Evolutionary conservation across 345 rosid genomes (phyloP).

Genomic region (Gossypium raimondii): DNA sequence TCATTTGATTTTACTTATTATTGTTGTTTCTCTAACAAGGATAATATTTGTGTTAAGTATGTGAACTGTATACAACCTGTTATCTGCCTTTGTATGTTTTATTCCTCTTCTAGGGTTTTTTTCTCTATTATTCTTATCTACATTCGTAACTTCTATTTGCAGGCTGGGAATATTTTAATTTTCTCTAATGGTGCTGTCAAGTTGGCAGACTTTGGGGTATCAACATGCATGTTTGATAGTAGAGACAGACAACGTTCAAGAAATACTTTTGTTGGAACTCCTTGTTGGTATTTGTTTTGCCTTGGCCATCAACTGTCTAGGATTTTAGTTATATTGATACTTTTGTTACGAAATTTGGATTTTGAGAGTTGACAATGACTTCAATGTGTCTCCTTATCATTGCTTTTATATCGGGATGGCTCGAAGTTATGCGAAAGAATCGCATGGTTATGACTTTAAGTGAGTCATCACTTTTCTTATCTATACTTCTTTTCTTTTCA

Average conservation of each 20-base stretch:
- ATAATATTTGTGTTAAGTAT: neutral
- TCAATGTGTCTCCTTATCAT: neutral
- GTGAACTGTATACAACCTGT: neutral
- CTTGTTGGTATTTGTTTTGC: slow-evolving; percentile 70
- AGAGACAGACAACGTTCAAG: slow-evolving; percentile 96
- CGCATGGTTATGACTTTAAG: too few relatives aligned
- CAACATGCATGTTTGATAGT: slow-evolving; percentile 95
- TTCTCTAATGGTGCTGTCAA: slow-evolving; percentile 74
- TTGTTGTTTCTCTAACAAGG: neutral
- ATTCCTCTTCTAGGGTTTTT: neutral
- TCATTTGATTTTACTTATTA: neutral
- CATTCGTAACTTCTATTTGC: slow-evolving; percentile 23
- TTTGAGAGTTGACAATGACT: slow-evolving; percentile 1
- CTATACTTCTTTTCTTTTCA: too few relatives aligned
- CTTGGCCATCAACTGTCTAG: neutral
- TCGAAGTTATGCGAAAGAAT: too few relatives aligned
- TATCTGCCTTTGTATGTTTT: slow-evolving; percentile 4
- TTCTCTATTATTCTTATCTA: slow-evolving; percentile 14
- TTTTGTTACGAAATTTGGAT: neutral
- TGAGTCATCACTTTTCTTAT: too few relatives aligned
- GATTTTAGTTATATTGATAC: neutral
- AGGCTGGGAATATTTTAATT: slow-evolving; percentile 95
- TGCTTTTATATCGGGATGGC: too few relatives aligned
- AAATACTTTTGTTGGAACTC: slow-evolving; percentile 96
- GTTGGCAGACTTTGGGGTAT: slow-evolving; percentile 97